These are phyloP conservation scores for Globisporangium solare DNA, from an alignment of 352 stramenopile genomes.

Conservation along the genomic window DNA sequence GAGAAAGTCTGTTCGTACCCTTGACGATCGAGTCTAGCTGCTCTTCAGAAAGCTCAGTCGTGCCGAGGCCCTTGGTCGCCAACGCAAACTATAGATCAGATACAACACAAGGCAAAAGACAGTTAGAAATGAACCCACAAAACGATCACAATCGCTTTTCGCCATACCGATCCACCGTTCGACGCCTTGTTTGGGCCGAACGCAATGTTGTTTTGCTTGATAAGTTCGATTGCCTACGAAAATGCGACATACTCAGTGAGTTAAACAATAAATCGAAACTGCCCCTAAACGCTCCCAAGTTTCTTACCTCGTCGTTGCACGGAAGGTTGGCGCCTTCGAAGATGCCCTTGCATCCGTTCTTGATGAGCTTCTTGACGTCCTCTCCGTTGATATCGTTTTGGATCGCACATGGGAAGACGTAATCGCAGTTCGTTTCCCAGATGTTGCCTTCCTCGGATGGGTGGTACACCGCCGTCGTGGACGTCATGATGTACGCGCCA, in stretches of 20 bases:
- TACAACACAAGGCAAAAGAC: neutral
- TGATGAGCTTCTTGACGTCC: constrained; percentile 63
- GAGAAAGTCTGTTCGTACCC: constrained; percentile 22
- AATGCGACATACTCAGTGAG: neutral
- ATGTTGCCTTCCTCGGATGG: constrained; percentile 66
- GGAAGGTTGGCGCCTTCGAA: constrained; percentile 87
- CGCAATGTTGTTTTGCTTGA: constrained; percentile 79
- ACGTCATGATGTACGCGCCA: constrained; percentile 88
- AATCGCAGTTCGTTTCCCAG: constrained; percentile 92
- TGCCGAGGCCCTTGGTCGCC: constrained; percentile 52
- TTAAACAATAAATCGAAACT: neutral
- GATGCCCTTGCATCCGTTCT: constrained; percentile 87
- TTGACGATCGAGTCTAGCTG: constrained; percentile 74
- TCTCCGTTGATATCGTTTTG: constrained; percentile 91
- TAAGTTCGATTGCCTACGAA: constrained; percentile 55
- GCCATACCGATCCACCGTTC: constrained; percentile 65
- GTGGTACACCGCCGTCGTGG: constrained; percentile 84
- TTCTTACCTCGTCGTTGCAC: constrained; percentile 56
- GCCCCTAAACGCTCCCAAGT: neutral
- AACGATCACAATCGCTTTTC: neutral
- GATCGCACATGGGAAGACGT: constrained; percentile 95
- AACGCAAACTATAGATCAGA: constrained; percentile 42
- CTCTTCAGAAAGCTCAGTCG: constrained; percentile 46
- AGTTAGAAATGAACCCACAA: neutral
- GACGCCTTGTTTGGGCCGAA: constrained; percentile 85